phyloP scores from a whole-genome alignment of 768 basidiomycete genomes.

The Hericium alpestre region DNA sequence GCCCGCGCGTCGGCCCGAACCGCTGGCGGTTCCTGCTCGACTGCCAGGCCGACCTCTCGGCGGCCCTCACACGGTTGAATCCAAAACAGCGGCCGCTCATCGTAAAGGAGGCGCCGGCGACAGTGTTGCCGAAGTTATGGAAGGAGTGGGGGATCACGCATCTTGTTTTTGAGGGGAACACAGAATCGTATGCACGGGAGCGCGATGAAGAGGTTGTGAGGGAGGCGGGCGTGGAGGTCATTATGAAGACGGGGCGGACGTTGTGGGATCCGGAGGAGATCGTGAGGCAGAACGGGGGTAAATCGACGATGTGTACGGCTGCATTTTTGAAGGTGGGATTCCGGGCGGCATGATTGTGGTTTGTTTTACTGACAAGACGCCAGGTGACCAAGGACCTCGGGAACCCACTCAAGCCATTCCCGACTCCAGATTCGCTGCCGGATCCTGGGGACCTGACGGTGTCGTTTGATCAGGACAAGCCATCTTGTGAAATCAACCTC shows the following conservation, averaged over 20 bases:
- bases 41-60: constrained; percentile 8
- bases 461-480: not conserved
- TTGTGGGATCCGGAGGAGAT: constrained; percentile 2
- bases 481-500: not conserved
- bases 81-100: constrained; percentile 13
- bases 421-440: not conserved
- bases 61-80: constrained; percentile 7
- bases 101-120: constrained; percentile 15
- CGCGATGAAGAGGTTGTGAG: constrained; percentile 11
- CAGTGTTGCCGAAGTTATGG: constrained; percentile 4
- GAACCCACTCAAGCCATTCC: not conserved
- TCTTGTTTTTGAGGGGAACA: constrained; percentile 14
- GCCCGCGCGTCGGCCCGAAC: constrained; percentile 1
- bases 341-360: not conserved
- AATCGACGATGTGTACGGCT: not conserved
- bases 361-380: not conserved
- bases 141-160: constrained; percentile 10
- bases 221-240: constrained; percentile 12
- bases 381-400: not conserved
- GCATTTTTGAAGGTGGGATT: not conserved
- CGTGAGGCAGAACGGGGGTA: constrained; percentile 4
- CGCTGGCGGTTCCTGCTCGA: constrained; percentile 5
- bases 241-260: not conserved
- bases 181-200: constrained; percentile 7
- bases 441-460: constrained; percentile 1